A percentile compares a stretch with the other conserved stretches of the same genome.
Evolutionary conservation across 352 stramenopile species (phyloP).

Genomic region (Phytophthora macrochlamydospora): DNA sequence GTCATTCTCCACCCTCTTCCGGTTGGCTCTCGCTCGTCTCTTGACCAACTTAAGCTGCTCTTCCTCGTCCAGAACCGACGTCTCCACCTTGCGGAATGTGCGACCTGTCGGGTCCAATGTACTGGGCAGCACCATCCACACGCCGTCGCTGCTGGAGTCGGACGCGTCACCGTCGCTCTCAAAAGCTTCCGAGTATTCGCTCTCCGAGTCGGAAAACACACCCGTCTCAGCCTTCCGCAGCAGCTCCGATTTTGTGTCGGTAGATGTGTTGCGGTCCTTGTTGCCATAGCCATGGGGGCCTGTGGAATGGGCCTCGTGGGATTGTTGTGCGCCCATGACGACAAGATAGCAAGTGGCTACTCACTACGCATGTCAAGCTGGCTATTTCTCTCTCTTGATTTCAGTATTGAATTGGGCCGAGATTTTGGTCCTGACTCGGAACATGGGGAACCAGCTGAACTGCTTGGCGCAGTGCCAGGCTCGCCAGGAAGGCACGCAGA

Average conservation of each 20-base stretch:
- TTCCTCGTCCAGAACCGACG: slow-evolving; percentile 48
- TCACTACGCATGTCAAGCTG: slow-evolving; percentile 3
- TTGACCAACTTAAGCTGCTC: slow-evolving; percentile 69
- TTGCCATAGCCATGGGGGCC: background rate
- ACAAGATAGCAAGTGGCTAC: slow-evolving; percentile 5
- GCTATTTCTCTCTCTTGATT: no score
- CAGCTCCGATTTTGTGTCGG: slow-evolving; percentile 8
- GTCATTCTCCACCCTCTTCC: slow-evolving; percentile 86
- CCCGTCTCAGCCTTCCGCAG: slow-evolving; percentile 23
- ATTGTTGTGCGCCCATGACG: slow-evolving; percentile 28
- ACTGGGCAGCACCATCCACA: slow-evolving; percentile 64
- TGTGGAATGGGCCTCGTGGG: background rate
- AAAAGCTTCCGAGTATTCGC: slow-evolving; percentile 9
- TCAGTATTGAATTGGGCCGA: no score
- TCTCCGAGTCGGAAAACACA: slow-evolving; percentile 43
- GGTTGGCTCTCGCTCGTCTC: slow-evolving; percentile 49
- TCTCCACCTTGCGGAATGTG: slow-evolving; percentile 62
- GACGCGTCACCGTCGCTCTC: slow-evolving; percentile 20
- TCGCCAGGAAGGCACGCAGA: slow-evolving; percentile 66
- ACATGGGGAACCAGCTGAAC: slow-evolving; percentile 82
- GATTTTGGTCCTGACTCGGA: no score
- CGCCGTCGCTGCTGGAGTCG: slow-evolving; percentile 13
- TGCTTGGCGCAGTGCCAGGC: slow-evolving; percentile 79
- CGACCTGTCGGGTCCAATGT: slow-evolving; percentile 51
- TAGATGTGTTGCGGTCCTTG: background rate